Evolutionary conservation across 2,329 filamentous ascomycete genomes (phyloP).

Genomic region (Emergomyces africanus): DNA sequence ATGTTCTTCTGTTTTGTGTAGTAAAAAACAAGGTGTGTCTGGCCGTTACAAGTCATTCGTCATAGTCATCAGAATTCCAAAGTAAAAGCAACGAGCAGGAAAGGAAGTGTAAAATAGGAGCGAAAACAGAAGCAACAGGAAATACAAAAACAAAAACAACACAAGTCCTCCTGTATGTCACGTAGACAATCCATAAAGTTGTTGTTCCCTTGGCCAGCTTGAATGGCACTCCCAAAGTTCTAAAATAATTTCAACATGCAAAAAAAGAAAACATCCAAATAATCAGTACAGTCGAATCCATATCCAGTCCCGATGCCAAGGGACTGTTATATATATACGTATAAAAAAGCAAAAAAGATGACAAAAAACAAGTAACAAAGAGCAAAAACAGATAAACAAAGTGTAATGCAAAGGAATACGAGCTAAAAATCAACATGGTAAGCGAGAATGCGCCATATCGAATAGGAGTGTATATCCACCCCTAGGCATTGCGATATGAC

Average conservation of each 20-base stretch:
- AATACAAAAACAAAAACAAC: neutral
- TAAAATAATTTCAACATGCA: neutral
- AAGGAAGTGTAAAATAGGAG: neutral
- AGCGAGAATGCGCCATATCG: neutral
- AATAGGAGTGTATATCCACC: neutral
- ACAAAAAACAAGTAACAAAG: neutral
- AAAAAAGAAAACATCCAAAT: neutral
- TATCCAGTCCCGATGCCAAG: neutral
- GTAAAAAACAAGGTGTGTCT: neutral
- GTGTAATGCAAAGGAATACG: neutral
- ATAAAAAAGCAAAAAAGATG: neutral
- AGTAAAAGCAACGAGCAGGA: neutral
- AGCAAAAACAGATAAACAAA: neutral
- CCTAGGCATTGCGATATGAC: neutral
- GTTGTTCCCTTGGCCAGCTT: neutral
- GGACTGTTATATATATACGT: neutral
- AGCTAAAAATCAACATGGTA: neutral
- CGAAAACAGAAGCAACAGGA: neutral
- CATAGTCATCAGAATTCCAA: neutral
- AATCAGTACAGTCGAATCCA: neutral
- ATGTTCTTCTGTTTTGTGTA: neutral
- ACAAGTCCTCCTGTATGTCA: neutral
- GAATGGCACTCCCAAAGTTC: neutral
- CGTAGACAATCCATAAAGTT: neutral
- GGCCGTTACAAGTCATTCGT: conserved; percentile 1